Percentiles rank a stretch among this genome's conserved stretches.
phyloP scores from a whole-genome alignment of 495 filamentous ascomycete species.

The Penicillium turbatum region DNA sequence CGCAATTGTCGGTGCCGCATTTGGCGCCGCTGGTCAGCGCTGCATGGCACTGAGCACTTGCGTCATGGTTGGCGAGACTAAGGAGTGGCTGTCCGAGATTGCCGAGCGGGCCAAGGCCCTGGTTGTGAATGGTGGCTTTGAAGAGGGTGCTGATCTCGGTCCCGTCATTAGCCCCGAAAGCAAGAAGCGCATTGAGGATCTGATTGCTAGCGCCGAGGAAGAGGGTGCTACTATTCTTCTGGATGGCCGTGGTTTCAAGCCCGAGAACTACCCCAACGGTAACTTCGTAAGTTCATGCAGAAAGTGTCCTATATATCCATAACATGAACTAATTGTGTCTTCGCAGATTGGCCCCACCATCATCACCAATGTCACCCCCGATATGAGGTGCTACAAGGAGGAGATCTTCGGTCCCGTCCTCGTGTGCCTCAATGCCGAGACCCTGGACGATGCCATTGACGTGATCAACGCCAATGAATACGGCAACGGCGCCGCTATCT shows the following conservation, averaged over 20 bases:
- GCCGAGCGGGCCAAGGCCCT: conserved; percentile 89
- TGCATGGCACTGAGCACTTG: conserved; percentile 96
- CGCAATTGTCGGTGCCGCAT: conserved; percentile 89
- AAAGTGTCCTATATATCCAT: background rate
- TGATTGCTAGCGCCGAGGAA: conserved; percentile 84
- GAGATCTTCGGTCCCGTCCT: conserved; percentile 95
- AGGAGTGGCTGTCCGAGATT: conserved; percentile 87
- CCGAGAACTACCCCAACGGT: conserved; percentile 89
- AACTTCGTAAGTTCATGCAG: conserved; percentile 66
- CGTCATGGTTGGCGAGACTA: conserved; percentile 91
- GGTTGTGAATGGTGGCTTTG: conserved; percentile 90
- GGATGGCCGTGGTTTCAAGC: conserved; percentile 87
- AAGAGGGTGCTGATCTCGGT: conserved; percentile 90
- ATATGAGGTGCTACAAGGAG: conserved; percentile 92
- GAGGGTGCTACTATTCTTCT: conserved; percentile 93
- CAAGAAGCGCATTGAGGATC: conserved; percentile 80
- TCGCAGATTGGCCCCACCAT: conserved; percentile 77
- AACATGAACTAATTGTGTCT: background rate
- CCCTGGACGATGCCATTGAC: conserved; percentile 71
- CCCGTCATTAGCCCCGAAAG: conserved; percentile 93
- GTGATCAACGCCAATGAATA: conserved; percentile 67
- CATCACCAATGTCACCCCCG: conserved; percentile 84
- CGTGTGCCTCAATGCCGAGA: conserved; percentile 59
- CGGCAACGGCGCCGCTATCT: conserved; percentile 67
- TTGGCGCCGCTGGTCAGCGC: conserved; percentile 93